phyloP scores from a whole-genome alignment of 441 rosid species.

The Manihot esculenta region DNA sequence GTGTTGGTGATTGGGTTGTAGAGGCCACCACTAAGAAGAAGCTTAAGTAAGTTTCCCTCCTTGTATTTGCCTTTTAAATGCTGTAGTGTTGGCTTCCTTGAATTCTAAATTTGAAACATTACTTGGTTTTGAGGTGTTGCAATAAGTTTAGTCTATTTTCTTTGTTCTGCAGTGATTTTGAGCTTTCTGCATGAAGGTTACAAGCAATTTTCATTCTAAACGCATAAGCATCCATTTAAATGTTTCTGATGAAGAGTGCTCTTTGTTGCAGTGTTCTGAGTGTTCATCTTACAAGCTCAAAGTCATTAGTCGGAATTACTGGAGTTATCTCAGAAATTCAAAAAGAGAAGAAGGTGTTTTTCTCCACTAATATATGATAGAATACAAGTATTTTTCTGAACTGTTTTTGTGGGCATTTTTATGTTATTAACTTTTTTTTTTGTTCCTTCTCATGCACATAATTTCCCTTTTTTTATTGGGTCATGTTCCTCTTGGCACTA shows the following conservation, averaged over 20 bases:
- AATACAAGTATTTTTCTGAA: neutral
- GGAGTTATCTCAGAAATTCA: conserved; percentile 92
- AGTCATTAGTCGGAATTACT: conserved; percentile 76
- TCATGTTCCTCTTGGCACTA: too few relatives aligned
- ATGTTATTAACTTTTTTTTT: neutral
- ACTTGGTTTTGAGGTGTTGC: conserved; percentile 2
- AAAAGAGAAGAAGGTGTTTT: conserved; percentile 82
- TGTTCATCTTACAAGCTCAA: conserved; percentile 91
- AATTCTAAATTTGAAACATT: conserved; percentile 1
- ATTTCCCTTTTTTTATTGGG: neutral
- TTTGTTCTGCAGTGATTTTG: neutral
- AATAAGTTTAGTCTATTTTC: neutral
- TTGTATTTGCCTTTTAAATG: conserved; percentile 12
- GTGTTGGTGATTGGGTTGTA: conserved; percentile 97
- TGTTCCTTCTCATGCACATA: neutral
- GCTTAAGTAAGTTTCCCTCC: conserved; percentile 62
- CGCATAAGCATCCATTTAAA: conserved; percentile 11
- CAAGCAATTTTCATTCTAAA: neutral
- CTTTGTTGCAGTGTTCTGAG: conserved; percentile 66
- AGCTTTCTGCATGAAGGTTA: conserved; percentile 1
- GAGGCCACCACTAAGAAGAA: conserved; percentile 83
- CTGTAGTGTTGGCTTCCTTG: conserved; percentile 9
- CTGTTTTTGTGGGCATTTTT: neutral
- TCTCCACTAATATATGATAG: neutral
- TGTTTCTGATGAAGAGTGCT: conserved; percentile 19